phyloP scores from a whole-genome alignment of 176 grass and related monocot genomes.

The Oryza meyeriana region DNA sequence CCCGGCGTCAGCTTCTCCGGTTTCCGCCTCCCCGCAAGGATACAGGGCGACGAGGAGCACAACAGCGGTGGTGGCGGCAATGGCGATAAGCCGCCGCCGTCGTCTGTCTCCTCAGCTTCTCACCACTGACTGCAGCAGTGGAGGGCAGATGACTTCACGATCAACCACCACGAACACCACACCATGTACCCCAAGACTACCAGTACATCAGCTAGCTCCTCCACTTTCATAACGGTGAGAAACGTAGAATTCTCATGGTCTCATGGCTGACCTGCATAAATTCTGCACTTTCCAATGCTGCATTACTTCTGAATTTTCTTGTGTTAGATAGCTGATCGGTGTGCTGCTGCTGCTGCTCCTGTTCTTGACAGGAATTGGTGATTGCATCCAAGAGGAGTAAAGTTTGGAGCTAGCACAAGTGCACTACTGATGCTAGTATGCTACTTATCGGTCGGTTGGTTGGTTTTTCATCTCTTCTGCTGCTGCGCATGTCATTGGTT shows the following conservation, averaged over 20 bases:
- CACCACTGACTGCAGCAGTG: slow-evolving; percentile 63
- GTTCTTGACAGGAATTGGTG: background rate
- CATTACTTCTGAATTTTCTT: background rate
- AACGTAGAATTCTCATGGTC: slow-evolving; percentile 27
- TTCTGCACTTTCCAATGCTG: slow-evolving; percentile 4
- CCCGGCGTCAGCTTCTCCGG: slow-evolving; percentile 69
- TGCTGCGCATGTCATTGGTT: slow-evolving; percentile 42
- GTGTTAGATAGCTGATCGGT: background rate
- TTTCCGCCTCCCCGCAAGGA: slow-evolving; percentile 74
- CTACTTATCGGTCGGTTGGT: slow-evolving; percentile 42
- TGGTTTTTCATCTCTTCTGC: slow-evolving; percentile 41
- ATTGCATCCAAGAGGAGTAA: slow-evolving; percentile 24
- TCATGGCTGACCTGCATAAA: background rate
- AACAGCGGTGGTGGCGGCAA: slow-evolving; percentile 48
- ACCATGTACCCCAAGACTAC: background rate
- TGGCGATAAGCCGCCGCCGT: slow-evolving; percentile 60
- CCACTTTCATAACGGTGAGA: slow-evolving; percentile 17
- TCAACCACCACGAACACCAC: slow-evolving; percentile 17
- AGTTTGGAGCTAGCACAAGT: slow-evolving; percentile 7
- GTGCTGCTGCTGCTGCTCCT: background rate
- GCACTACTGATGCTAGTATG: background rate
- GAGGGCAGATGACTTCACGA: slow-evolving; percentile 40
- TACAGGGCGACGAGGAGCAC: slow-evolving; percentile 95
- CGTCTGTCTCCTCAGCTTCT: slow-evolving; percentile 74
- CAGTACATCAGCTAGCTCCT: slow-evolving; percentile 30